Evolutionary conservation across 2,329 filamentous ascomycete genomes (phyloP).

Genomic region (Neoscytalidium dimidiatum): DNA sequence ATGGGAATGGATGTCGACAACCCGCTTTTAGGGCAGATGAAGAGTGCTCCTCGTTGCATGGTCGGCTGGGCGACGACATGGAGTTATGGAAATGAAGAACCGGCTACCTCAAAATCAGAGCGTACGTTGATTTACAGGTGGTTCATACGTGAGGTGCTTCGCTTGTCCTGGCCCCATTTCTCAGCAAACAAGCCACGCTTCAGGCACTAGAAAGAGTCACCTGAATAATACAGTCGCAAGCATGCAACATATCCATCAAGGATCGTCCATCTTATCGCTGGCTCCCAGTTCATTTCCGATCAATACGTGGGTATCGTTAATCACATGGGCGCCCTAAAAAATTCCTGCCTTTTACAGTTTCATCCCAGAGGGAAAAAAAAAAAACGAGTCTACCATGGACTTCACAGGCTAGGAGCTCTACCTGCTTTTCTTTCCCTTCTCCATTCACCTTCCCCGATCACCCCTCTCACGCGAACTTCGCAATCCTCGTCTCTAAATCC

Average conservation of each 20-base stretch:
- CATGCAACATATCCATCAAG: too few species aligned
- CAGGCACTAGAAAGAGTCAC: too few species aligned
- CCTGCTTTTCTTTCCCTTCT: neutral
- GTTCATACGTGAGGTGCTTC: too few species aligned
- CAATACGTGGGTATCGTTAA: constrained; percentile 13
- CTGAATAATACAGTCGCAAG: neutral
- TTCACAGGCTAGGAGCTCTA: neutral
- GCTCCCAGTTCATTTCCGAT: neutral
- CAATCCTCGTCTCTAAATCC: constrained; percentile 77
- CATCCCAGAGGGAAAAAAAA: neutral
- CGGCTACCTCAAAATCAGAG: too few species aligned
- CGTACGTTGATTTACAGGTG: too few species aligned
- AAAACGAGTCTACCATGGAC: neutral
- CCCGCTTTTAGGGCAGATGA: neutral
- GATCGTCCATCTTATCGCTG: neutral
- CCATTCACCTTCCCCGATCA: neutral
- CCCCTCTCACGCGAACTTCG: constrained; percentile 31
- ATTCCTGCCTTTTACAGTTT: neutral
- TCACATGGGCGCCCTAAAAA: neutral
- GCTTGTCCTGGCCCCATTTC: too few species aligned
- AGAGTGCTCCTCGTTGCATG: neutral
- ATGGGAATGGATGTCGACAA: neutral
- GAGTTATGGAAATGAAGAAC: neutral
- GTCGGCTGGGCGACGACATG: neutral
- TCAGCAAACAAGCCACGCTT: too few species aligned